Evolutionary conservation across 371 early-diverging fungal species (phyloP), one percentile per base, ranked within the genome.

Genomic region (Smittium mucronatum): DNA sequence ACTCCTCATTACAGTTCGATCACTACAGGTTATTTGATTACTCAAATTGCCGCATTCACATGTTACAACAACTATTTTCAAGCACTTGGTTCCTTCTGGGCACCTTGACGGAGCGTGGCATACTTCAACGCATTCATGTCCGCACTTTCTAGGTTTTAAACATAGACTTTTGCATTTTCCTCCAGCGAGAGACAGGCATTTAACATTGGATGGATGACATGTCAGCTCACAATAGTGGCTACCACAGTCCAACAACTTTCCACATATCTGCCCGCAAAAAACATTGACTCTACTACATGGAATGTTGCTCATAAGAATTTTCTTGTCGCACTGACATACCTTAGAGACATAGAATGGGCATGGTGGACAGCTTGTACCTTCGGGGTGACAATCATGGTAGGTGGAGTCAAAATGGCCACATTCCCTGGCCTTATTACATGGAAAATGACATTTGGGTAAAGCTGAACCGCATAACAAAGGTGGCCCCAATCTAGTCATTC

Each of bases 301-400:
- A 0, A 90, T 82, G 64, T 85, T 88, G 35, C 82, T 85, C 67
- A 90, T 75, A 1, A 36, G 1, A 60, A 80, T 82, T 5, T 83
- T 79, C 69, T 84, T 88, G 68, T 87, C 88, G 71, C 92, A 92
- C 73, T 84, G 80, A 75, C 92, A 92, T 66, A 73, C 77, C 26
- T 86, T 82, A 2, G 83, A 70, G 0, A 87, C 86, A 21, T 89
- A 76, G 32, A 83, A 80, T 8, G 87, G 77, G 68, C 92, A 92
- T 0, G 90, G 91, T 28, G 92, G 88, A 58, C 92, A 92, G 0
- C 87, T 78, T 34, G 82, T 85, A 32, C 74, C 79, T 69, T 88
- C 89, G 0, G 84, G 82, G 74, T 92, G 92, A 70, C 92, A 92
- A 63, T 83, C 84, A 70, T 92, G 92, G 29, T 81, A 75, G 32